A percentile compares a stretch with the other conserved stretches of the same genome.
Conservation (phyloP, 192 early-diverging fungal species). For the Gryganskiella cystojenkinii region DNA sequence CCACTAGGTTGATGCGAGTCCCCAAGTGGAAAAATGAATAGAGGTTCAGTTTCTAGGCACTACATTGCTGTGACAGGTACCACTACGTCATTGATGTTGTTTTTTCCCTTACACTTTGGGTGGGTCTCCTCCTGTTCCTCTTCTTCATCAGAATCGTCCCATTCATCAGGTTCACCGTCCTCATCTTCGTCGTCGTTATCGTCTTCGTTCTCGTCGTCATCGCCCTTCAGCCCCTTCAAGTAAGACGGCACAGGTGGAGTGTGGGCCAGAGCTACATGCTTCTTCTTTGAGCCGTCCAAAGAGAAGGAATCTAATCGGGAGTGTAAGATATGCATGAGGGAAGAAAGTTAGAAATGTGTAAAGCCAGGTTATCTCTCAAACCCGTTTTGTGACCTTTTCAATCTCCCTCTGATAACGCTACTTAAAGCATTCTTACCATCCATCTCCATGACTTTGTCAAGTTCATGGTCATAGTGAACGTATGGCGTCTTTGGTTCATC, state of each 20-base stretch:
- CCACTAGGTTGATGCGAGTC: constrained; percentile 52
- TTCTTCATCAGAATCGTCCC: constrained; percentile 68
- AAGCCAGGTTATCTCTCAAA: no score
- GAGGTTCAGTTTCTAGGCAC: background rate
- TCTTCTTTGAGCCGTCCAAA: constrained; percentile 23
- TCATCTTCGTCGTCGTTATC: constrained; percentile 53
- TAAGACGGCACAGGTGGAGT: constrained; percentile 56
- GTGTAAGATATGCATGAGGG: background rate
- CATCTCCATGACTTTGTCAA: constrained; percentile 75
- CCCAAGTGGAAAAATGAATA: background rate
- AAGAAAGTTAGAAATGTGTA: background rate
- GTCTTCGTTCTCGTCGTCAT: constrained; percentile 15
- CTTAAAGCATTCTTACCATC: constrained; percentile 59
- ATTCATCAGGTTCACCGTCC: constrained; percentile 63
- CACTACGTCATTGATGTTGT: no score
- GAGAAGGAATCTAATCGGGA: constrained; percentile 24
- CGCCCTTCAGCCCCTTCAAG: constrained; percentile 45
- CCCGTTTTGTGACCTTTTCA: no score
- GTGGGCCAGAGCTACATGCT: constrained; percentile 57
- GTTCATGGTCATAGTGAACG: constrained; percentile 87
- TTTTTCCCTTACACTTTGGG: constrained; percentile 30
- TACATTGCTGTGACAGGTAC: background rate
- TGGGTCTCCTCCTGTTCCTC: constrained; percentile 47
- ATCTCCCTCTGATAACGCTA: no score
- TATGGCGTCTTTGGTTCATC: constrained; percentile 96